Percentiles rank a stretch among this genome's conserved stretches.
These are phyloP conservation scores for Verticillium albo-atrum DNA, from an alignment of 2,329 filamentous ascomycete species.

Conservation along the genomic window DNA sequence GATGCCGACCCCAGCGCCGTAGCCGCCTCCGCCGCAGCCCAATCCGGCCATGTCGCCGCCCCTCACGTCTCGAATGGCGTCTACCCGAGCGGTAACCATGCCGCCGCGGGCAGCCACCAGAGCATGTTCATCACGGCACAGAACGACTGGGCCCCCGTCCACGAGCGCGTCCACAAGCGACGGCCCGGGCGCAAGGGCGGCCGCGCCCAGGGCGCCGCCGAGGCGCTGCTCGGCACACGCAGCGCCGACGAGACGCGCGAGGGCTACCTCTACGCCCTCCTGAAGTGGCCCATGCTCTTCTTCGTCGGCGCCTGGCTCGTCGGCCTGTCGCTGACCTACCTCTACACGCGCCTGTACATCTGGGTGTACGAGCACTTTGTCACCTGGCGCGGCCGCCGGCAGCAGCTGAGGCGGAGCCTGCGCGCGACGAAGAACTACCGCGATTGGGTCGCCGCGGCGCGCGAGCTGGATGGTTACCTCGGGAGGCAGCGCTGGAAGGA, in stretches of 20 bases:
- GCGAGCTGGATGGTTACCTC: conserved; percentile 73
- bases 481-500: conserved; percentile 79
- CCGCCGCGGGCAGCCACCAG: conserved; percentile 21
- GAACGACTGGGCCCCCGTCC: conserved; percentile 93
- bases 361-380: conserved; percentile 88
- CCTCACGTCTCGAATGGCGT: conserved; percentile 7
- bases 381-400: conserved; percentile 78
- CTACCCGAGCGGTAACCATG: conserved; percentile 1
- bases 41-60: conserved; percentile 26
- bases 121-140: conserved; percentile 76
- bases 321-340: conserved; percentile 68
- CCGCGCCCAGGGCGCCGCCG: conserved; percentile 32
- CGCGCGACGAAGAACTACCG: conserved; percentile 68
- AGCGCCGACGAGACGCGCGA: conserved; percentile 91
- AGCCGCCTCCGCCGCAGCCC: conserved; percentile 30
- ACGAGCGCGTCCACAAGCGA: conserved; percentile 58
- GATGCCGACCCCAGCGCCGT: conserved; percentile 30
- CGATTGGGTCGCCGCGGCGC: conserved; percentile 79
- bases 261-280: conserved; percentile 80
- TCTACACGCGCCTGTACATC: conserved; percentile 83
- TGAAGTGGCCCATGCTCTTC: conserved; percentile 88
- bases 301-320: conserved; percentile 77
- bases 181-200: conserved; percentile 25
- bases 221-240: conserved; percentile 46
- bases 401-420: conserved; percentile 66